These are phyloP conservation scores for Diplosphaera chodatii DNA, from an alignment of 139 green algal genomes.

Conservation along the genomic window DNA sequence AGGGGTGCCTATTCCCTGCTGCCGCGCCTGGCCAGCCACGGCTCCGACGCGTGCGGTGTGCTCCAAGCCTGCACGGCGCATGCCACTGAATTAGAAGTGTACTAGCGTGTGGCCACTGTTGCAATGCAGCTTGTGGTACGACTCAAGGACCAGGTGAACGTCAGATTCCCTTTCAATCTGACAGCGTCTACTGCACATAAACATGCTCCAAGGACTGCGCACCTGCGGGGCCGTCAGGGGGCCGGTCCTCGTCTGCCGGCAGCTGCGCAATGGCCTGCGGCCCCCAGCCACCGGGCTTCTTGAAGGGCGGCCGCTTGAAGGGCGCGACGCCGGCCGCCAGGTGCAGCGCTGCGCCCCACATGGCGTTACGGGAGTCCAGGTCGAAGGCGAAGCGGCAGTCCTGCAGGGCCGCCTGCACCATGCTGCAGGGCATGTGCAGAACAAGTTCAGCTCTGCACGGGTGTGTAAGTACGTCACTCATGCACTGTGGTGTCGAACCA, in stretches of 20 bases:
- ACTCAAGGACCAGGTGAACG: too few relatives aligned
- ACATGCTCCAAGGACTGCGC: too few relatives aligned
- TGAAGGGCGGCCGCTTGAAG: neutral
- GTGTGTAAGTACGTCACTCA: too few relatives aligned
- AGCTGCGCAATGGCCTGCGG: neutral
- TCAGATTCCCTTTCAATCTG: too few relatives aligned
- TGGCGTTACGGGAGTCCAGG: conserved; percentile 19
- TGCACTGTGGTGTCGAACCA: too few relatives aligned
- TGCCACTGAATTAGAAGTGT: too few relatives aligned
- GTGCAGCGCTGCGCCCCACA: conserved; percentile 25
- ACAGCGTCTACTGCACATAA: too few relatives aligned
- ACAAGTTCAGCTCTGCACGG: too few relatives aligned
- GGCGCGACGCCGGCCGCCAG: conserved; percentile 16
- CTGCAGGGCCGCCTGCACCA: conserved; percentile 26
- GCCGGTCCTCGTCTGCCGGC: neutral
- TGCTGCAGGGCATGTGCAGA: neutral
- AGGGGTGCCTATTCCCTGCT: neutral
- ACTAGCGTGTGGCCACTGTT: too few relatives aligned
- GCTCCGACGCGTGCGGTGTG: neutral
- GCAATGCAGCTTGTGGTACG: too few relatives aligned
- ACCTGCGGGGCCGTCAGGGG: neutral
- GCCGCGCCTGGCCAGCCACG: neutral
- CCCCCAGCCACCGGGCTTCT: neutral
- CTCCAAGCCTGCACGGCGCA: neutral
- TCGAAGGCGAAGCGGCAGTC: conserved; percentile 39